Conservation (phyloP, 192 early-diverging fungal genomes). For the Podila epicladia region DNA sequence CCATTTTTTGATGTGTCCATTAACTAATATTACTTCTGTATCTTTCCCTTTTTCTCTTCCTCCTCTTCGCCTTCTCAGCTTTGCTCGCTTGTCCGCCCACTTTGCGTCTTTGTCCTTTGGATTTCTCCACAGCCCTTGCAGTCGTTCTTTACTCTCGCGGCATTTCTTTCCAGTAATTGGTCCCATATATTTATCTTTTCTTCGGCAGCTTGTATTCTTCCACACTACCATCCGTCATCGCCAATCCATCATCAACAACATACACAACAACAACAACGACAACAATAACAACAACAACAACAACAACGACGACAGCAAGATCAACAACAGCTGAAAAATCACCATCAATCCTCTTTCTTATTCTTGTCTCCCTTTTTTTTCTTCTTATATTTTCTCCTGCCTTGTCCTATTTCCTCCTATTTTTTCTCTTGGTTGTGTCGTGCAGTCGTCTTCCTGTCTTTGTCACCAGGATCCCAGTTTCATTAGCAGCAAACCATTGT, state of each 20-base stretch:
- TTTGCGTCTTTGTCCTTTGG: background rate
- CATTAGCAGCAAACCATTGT: too few relatives aligned
- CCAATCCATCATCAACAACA: background rate
- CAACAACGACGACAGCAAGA: background rate
- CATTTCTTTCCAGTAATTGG: too few relatives aligned
- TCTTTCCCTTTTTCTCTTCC: background rate
- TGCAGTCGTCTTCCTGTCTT: too few relatives aligned
- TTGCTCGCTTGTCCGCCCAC: background rate
- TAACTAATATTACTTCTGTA: background rate
- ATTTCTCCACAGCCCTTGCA: background rate
- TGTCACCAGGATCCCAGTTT: too few relatives aligned
- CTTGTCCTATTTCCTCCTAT: slow-evolving; percentile 6
- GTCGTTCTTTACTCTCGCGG: too few relatives aligned
- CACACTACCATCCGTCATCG: too few relatives aligned
- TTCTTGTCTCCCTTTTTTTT: background rate
- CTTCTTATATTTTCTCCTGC: background rate
- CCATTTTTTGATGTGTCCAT: too few relatives aligned
- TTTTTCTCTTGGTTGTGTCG: background rate
- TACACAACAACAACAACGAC: background rate
- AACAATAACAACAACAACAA: slow-evolving; percentile 1
- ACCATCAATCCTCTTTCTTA: background rate
- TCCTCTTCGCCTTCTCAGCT: background rate
- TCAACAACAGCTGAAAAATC: background rate
- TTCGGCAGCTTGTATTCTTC: too few relatives aligned
- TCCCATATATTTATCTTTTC: too few relatives aligned